Base-by-base conservation (phyloP, 805 yeast genomes). In the Hanseniaspora guilliermondii region DNA sequence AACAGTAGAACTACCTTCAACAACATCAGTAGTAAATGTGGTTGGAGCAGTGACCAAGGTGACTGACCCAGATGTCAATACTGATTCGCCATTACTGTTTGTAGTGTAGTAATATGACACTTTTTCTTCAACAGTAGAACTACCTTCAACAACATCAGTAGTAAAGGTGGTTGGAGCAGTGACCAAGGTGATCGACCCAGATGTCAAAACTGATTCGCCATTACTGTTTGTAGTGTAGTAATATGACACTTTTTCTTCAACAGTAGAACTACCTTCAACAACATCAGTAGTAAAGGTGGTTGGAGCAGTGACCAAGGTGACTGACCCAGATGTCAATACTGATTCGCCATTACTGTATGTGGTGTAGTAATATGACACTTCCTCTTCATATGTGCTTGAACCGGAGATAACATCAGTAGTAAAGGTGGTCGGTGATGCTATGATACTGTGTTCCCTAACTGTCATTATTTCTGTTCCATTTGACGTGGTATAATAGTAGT, bases 41-140 rank as follows among this genome's bases (percentile, higher is more conserved):
- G 47, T 44, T 27, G 36, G 22, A 2, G 19, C 47, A 12, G 35
- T 44, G 4, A 44, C 33, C 41, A 19, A 17, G n/a, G 41, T 17
- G 3, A 38, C 17, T 3, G 7, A 33, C 1, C 95, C 45, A 21
- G 25, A 41, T 22, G 45, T 41, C 30, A 41, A 41, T 6, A 22
- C 30, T 21, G 30, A 21, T 5, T 4, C 21, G 7, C 45, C 45
- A 12, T 21, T 16, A 14, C 30, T 21, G 25, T 24, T 24, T 2
- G 32, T 41, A 2, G 45, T 41, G 45, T 41, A 41, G 30, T 41
- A 41, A 16, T 41, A 41, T 33, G 37, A 33, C 3, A 33, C 37
- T 33, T 33, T n/a, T 11, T 33, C 37, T 33, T 33, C 37, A 30
- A 30, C 11, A 11, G 37, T 33, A 14, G n/a, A n/a, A n/a, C n/a